Base-by-base conservation (phyloP, 2,329 filamentous ascomycete genomes). In the Rhinocladiella mackenziei region DNA sequence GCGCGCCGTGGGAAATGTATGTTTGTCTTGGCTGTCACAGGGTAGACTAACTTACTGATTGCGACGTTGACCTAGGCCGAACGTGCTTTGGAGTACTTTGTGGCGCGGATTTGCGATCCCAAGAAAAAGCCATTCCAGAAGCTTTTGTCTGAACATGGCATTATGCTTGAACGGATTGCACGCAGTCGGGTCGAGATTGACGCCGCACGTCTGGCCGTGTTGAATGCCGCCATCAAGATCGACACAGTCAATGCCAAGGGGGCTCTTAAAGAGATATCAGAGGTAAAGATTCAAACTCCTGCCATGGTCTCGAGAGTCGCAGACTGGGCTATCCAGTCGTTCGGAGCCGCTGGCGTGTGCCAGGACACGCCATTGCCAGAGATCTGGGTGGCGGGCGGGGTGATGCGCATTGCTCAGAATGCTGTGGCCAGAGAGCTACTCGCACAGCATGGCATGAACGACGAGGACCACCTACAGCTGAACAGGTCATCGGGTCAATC, bases 221-320 rank as follows among this genome's bases (percentile, higher is more conserved):
- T 96, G 54, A 96, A 97, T 68, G 92, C 92, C 1, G 92, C 92
- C 49, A 84, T 94, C 66, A 88, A 87, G 70, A 97, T 98, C 72
- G 92, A 98, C 69, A 78, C 85, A 56, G 78, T 82, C 14, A 84
- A 91, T 56, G 86, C 92, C 57, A 97, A 97, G 73, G 80, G 81
- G 54, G 88, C 91, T 0, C 78, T 96, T 49, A 88, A 84, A 65
- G 88, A 97, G 66, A 98, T 98, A 56, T 91, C 89, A 17, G 80
- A 96, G 70, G 91, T 92, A 55, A 98, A 98, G 75, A 83, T 97
- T 0, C 78, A 95, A 13, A 84, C 94, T 6, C 92, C 92, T 0
- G 76, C 81, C 60, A 87, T 83, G 59, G 83, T 86, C 1, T 76
- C 96, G 55, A 81, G 80, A 13, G 86, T 97, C 58, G 89, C 98